Percentiles rank a stretch among this genome's conserved stretches.
Conservation (phyloP, 1,284 basidiomycete species). For the Ustilago trichophora region DNA sequence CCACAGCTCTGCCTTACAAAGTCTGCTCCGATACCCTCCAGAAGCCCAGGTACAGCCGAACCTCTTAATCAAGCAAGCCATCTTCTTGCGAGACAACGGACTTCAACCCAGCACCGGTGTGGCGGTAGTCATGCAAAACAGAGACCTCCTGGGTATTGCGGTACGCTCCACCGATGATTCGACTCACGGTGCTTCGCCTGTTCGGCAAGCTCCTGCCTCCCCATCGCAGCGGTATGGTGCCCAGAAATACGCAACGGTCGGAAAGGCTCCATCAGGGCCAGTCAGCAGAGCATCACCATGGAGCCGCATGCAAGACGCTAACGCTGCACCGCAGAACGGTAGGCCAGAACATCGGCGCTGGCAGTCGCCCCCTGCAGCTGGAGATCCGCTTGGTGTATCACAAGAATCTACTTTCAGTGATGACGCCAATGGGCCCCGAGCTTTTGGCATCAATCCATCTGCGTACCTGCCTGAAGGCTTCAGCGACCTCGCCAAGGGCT, state of each 20-base stretch:
- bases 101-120: constrained; percentile 45
- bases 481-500: constrained; percentile 52
- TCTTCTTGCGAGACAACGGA: constrained; percentile 24
- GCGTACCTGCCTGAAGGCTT: constrained; percentile 52
- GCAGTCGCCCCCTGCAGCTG: constrained; percentile 1
- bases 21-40: constrained; percentile 50
- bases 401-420: neutral
- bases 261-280: constrained; percentile 7
- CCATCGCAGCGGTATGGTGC: constrained; percentile 5
- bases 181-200: neutral
- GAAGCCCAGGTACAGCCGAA: constrained; percentile 20
- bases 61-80: constrained; percentile 48
- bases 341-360: constrained; percentile 6
- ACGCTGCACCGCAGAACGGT: neutral
- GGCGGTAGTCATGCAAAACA: constrained; percentile 45
- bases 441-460: constrained; percentile 40
- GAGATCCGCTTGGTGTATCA: constrained; percentile 21
- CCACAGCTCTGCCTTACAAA: constrained; percentile 49
- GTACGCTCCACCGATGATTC: constrained; percentile 6
- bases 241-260: constrained; percentile 39
- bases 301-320: constrained; percentile 9
- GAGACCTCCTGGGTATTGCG: constrained; percentile 41
- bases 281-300: constrained; percentile 20
- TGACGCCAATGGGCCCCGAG: constrained; percentile 7
- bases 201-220: neutral